Base-by-base conservation (phyloP, 495 filamentous ascomycete genomes). In the Penicillium salamii region DNA sequence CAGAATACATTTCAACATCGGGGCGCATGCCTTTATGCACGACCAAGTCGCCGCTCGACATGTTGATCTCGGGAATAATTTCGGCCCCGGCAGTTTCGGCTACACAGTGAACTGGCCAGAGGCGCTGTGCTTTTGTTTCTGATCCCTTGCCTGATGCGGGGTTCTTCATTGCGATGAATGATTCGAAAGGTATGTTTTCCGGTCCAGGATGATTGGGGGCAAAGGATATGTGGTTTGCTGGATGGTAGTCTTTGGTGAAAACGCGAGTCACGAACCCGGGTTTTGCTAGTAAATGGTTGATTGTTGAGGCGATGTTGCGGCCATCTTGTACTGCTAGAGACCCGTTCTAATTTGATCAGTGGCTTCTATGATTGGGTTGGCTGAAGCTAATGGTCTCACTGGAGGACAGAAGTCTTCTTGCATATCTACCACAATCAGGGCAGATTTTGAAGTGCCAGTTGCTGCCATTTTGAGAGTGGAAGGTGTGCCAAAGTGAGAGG, bases 341-440 rank as follows among this genome's bases (percentile, higher is more conserved):
- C 43, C 93, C 93, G 60, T 85, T 80, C 90, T 95, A 48, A 4
- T 48, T 23, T 29, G 11, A 60, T 61, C 44, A 63, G 57, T 34
- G 38, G 23, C 23, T 26, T 26, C 5, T 32, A 3, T 11, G 29
- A 3, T 7, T 28, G 24, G 24, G 24, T 28, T 32, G 11, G 29
- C 15, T 26, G n/a, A 34, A 20, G 24, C 7, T n/a, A 1, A 17
- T 5, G 8, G 37, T 60, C 56, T 50, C 54, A 93, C 89, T 19
- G 92, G 92, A 50, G 88, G 89, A 68, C 90, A 96, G 69, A 98
- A 98, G 74, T 97, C 93, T 67, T 96, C 89, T 71, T 98, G 93
- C 69, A 96, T 76, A 65, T 97, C 91, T 17, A 97, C 84, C 7
- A 96, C 78, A 29, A 97, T 61, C 19, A 90, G 65, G 15, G 86